These are phyloP conservation scores for Nemophila menziesii DNA, from an alignment of 257 asterid species.

Conservation along the genomic window DNA sequence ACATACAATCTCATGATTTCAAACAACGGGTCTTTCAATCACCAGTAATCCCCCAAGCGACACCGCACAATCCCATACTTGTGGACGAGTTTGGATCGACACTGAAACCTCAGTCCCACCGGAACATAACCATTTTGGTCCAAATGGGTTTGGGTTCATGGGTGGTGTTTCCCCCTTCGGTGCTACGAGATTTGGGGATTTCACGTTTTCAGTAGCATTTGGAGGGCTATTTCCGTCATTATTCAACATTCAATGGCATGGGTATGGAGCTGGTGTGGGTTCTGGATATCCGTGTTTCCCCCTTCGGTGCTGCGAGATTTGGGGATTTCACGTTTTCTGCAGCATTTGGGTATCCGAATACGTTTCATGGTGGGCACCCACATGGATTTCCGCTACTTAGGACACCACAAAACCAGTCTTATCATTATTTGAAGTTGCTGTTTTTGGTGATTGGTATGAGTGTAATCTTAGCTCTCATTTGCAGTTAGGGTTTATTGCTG, in stretches of 20 bases:
- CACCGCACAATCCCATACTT: no score
- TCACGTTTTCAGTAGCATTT: constrained; percentile 31
- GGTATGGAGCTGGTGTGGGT: constrained; percentile 10
- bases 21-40: no score
- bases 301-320: no score
- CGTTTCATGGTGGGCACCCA: constrained; percentile 40
- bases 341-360: constrained; percentile 37
- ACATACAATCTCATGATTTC: no score
- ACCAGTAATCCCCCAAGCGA: no score
- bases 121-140: constrained; percentile 26
- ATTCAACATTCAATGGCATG: constrained; percentile 42
- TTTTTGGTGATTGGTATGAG: constrained; percentile 39
- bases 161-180: constrained; percentile 41
- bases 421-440: constrained; percentile 48
- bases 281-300: no score
- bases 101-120: constrained; percentile 47
- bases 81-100: no score
- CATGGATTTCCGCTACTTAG: constrained; percentile 37
- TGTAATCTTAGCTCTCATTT: constrained; percentile 50
- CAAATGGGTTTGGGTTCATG: constrained; percentile 35
- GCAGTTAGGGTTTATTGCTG: constrained; percentile 29
- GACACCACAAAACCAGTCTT: constrained; percentile 62
- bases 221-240: constrained; percentile 43
- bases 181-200: constrained; percentile 41
- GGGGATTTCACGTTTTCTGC: constrained; percentile 42